phyloP scores from a whole-genome alignment of 2,329 filamentous ascomycete species.

The Knoxdaviesia capensis region DNA sequence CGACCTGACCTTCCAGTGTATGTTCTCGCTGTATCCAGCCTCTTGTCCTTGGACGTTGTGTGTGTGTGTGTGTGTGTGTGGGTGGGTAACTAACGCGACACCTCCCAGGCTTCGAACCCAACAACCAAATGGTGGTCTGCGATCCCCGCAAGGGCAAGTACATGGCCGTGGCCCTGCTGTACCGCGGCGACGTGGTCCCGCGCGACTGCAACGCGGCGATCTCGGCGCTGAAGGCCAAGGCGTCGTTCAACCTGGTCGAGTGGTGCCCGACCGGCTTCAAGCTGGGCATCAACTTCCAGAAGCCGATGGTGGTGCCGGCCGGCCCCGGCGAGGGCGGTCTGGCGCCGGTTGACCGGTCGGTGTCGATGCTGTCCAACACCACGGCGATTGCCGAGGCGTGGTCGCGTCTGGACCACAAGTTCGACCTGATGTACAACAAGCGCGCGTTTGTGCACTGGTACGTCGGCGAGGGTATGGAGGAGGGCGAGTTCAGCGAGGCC shows the following conservation, averaged over 20 bases:
- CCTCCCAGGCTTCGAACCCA: conserved; percentile 46
- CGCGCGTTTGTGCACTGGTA: conserved; percentile 62
- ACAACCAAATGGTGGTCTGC: conserved; percentile 64
- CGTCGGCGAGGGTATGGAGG: conserved; percentile 82
- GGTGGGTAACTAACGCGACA: background rate
- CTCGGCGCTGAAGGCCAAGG: conserved; percentile 47
- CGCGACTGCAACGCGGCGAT: conserved; percentile 50
- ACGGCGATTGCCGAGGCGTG: conserved; percentile 56
- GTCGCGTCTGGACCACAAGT: conserved; percentile 54
- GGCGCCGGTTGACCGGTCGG: conserved; percentile 39
- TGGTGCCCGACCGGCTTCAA: conserved; percentile 63
- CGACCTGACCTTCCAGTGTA: conserved; percentile 58
- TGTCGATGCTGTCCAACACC: conserved; percentile 57
- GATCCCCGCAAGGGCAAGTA: conserved; percentile 58
- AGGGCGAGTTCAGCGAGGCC: conserved; percentile 75
- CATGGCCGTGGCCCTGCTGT: conserved; percentile 54
- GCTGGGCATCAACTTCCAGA: conserved; percentile 58
- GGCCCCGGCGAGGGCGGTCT: conserved; percentile 35
- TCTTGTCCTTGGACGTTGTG: no score
- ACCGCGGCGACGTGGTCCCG: conserved; percentile 51
- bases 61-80: background rate
- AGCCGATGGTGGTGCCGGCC: conserved; percentile 37
- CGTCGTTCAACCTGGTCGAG: conserved; percentile 54
- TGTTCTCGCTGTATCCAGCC: conserved; percentile 10
- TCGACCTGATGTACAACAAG: conserved; percentile 64